phyloP scores from a whole-genome alignment of 345 rosid genomes.

The Euphorbia peplus region DNA sequence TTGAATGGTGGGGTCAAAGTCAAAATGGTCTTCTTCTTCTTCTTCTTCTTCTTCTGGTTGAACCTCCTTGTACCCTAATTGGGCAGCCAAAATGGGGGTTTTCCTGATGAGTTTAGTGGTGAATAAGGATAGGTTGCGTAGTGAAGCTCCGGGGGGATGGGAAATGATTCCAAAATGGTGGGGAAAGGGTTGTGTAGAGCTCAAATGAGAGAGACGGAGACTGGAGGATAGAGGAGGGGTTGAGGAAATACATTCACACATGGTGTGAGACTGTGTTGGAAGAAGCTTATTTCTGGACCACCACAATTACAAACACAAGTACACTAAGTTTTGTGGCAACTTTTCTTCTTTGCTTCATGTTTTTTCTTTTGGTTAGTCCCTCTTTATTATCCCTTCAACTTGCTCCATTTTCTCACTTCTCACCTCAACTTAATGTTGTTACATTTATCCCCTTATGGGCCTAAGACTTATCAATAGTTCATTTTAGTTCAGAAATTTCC shows the following conservation, averaged over 20 bases:
- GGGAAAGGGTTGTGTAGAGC: not conserved
- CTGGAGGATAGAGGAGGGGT: slow-evolving; percentile 21
- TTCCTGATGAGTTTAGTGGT: slow-evolving; percentile 7
- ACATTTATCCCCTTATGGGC: too few relatives aligned
- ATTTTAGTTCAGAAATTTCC: too few relatives aligned
- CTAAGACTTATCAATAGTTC: too few relatives aligned
- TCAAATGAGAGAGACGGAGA: slow-evolving; percentile 12
- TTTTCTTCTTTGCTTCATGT: too few relatives aligned
- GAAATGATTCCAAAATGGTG: not conserved
- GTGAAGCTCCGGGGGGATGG: slow-evolving; percentile 4
- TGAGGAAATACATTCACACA: slow-evolving; percentile 39
- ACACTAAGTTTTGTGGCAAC: too few relatives aligned
- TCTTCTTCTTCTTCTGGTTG: too few relatives aligned
- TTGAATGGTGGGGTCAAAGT: slow-evolving; percentile 13
- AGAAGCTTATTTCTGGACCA: too few relatives aligned
- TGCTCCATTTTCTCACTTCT: too few relatives aligned
- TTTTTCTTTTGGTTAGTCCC: too few relatives aligned
- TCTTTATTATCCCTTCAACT: too few relatives aligned
- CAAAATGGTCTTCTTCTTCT: slow-evolving; percentile 18
- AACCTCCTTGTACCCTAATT: slow-evolving; percentile 39
- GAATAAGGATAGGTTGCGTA: slow-evolving; percentile 10
- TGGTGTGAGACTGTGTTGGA: slow-evolving; percentile 6
- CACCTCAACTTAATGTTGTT: too few relatives aligned
- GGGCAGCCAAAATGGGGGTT: slow-evolving; percentile 10
- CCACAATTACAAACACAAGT: too few relatives aligned